phyloP scores from a whole-genome alignment of 78 protist genomes.

The Dictyostelium purpureum region DNA sequence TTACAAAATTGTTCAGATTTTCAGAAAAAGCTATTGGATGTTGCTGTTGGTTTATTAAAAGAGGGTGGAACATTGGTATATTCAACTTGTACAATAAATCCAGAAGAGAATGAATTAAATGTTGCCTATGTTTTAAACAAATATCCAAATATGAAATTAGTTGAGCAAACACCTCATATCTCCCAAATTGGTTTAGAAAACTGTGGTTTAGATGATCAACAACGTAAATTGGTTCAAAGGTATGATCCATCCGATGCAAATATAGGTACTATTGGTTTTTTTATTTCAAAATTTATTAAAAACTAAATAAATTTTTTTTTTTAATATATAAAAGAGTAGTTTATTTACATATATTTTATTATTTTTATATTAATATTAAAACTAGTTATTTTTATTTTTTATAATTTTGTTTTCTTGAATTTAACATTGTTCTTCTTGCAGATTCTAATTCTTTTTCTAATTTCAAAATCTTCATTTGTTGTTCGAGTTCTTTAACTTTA shows the following conservation, averaged over 20 bases:
- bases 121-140: conserved; percentile 94
- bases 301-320: too few species aligned
- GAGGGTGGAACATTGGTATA: conserved; percentile 69
- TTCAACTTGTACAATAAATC: conserved; percentile 87
- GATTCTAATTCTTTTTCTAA: conserved; percentile 79
- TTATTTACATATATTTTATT: too few species aligned
- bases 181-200: background rate
- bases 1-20: conserved; percentile 78
- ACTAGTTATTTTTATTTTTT: background rate
- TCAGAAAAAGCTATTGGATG: conserved; percentile 94
- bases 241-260: conserved; percentile 39
- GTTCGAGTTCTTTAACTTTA: conserved; percentile 78
- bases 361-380: too few species aligned
- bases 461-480: conserved; percentile 81
- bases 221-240: conserved; percentile 19
- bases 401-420: conserved; percentile 74
- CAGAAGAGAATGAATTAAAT: conserved; percentile 98
- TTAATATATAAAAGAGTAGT: too few species aligned
- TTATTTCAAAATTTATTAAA: conserved; percentile 59
- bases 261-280: conserved; percentile 53
- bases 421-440: conserved; percentile 70
- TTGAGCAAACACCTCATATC: conserved; percentile 14
- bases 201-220: background rate
- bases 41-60: conserved; percentile 95
- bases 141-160: conserved; percentile 9